Evolutionary conservation across 306 rosid species (phyloP).

Genomic region (Arachis hypogaea): DNA sequence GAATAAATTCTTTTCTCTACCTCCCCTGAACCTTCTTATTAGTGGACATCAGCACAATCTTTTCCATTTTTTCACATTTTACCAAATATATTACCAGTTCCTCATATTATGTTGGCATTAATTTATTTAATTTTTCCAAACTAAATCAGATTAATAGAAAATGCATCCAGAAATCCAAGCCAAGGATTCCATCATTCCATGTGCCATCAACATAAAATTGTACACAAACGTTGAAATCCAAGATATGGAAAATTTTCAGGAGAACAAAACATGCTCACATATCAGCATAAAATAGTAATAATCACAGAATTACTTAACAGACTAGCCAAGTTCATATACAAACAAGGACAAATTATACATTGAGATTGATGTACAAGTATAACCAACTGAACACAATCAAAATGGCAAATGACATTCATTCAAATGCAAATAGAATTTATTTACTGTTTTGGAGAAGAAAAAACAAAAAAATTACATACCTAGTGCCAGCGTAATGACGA

Average conservation of each 20-base stretch:
- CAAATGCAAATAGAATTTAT: background rate
- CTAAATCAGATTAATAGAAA: conserved; percentile 2
- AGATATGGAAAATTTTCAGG: background rate
- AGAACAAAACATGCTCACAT: background rate
- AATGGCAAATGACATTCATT: conserved; percentile 17
- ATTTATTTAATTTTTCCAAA: background rate
- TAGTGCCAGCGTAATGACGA: conserved; percentile 94
- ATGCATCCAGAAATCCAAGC: background rate
- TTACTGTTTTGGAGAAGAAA: conserved; percentile 15
- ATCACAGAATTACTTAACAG: background rate
- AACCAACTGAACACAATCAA: conserved; percentile 16
- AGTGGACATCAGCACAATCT: background rate
- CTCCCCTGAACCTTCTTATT: conserved; percentile 2
- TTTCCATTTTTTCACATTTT: background rate
- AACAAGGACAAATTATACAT: conserved; percentile 13
- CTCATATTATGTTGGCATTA: background rate
- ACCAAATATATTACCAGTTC: background rate
- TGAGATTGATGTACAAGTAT: background rate
- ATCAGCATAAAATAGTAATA: background rate
- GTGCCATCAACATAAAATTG: conserved; percentile 10
- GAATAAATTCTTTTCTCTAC: background rate
- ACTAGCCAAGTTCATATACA: background rate
- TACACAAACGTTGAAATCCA: conserved; percentile 11
- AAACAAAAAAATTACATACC: conserved; percentile 49
- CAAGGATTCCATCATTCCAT: conserved; percentile 17